A percentile compares a stretch with the other conserved stretches of the same genome.
Conservation (phyloP, 2,329 filamentous ascomycete species). For the Macrophomina phaseolina region DNA sequence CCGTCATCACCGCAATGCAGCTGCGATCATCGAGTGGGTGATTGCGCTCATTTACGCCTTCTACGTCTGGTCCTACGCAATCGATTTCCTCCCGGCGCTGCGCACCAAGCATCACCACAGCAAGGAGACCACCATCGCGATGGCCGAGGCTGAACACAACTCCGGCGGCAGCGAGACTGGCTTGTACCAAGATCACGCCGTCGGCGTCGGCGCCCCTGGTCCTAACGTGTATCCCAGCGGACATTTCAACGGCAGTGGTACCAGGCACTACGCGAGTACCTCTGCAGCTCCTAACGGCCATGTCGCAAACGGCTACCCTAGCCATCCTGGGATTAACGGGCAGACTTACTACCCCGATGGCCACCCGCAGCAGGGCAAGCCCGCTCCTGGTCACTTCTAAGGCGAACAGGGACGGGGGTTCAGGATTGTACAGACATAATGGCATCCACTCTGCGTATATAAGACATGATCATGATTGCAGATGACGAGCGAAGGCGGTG, state of each 20-base stretch:
- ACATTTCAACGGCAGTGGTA: constrained; percentile 15
- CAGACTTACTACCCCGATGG: constrained; percentile 28
- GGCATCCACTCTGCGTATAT: neutral
- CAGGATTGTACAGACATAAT: neutral
- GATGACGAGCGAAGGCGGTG: neutral
- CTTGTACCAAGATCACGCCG: constrained; percentile 19
- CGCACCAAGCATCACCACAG: constrained; percentile 59
- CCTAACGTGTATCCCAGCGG: constrained; percentile 22
- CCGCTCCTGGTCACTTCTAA: constrained; percentile 6
- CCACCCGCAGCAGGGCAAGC: constrained; percentile 14
- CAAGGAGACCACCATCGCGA: constrained; percentile 43
- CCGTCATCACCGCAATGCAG: constrained; percentile 62
- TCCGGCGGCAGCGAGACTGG: constrained; percentile 6
- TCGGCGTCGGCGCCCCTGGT: constrained; percentile 4
- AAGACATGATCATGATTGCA: neutral
- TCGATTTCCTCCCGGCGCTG: constrained; percentile 84
- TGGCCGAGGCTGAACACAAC: constrained; percentile 27
- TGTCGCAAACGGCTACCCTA: constrained; percentile 3
- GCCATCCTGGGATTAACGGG: constrained; percentile 16
- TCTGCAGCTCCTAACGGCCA: constrained; percentile 7
- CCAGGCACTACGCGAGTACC: constrained; percentile 13
- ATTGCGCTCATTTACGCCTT: constrained; percentile 86
- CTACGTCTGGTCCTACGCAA: constrained; percentile 83
- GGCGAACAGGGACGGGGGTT: no score
- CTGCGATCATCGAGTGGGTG: constrained; percentile 79